phyloP scores from a whole-genome alignment of 2,329 filamentous ascomycete genomes.

The Periglandula ipomoeae region DNA sequence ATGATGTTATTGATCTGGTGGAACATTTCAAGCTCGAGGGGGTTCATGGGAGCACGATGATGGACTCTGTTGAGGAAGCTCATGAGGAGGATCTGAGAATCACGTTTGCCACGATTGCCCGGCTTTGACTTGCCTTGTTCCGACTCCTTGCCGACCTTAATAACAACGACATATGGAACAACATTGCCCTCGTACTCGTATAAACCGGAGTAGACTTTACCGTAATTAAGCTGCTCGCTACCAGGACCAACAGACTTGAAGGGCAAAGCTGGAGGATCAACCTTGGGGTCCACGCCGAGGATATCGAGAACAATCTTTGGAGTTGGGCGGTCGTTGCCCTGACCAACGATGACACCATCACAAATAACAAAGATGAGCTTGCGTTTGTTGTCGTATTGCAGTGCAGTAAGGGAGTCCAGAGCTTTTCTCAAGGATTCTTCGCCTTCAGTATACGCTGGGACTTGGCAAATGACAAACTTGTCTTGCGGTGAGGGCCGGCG shows the following conservation, averaged over 20 bases:
- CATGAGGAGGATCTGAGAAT: slow-evolving; percentile 92
- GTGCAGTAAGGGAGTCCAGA: slow-evolving; percentile 83
- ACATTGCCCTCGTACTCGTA: slow-evolving; percentile 98
- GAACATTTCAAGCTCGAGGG: slow-evolving; percentile 94
- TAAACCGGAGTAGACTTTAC: slow-evolving; percentile 94
- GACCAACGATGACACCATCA: slow-evolving; percentile 93
- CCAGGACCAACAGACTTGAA: slow-evolving; percentile 90
- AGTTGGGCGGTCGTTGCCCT: slow-evolving; percentile 91
- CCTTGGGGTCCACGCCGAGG: slow-evolving; percentile 90
- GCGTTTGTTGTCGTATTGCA: slow-evolving; percentile 96
- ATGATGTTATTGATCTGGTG: slow-evolving; percentile 99
- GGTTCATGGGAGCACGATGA: slow-evolving; percentile 87
- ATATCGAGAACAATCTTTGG: slow-evolving; percentile 98
- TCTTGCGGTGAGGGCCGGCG: slow-evolving; percentile 83
- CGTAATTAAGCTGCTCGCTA: slow-evolving; percentile 91
- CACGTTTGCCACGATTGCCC: slow-evolving; percentile 96
- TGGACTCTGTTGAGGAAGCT: slow-evolving; percentile 98
- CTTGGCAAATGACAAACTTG: slow-evolving; percentile 98
- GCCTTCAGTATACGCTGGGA: slow-evolving; percentile 95
- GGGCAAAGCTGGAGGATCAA: slow-evolving; percentile 85
- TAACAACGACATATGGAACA: slow-evolving; percentile 89
- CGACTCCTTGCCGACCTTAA: slow-evolving; percentile 95
- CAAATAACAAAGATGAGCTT: slow-evolving; percentile 96
- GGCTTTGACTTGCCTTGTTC: slow-evolving; percentile 87
- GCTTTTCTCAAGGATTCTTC: slow-evolving; percentile 92